phyloP scores from a whole-genome alignment of 139 green algal genomes.

The Deuterostichococcus epilithicus region DNA sequence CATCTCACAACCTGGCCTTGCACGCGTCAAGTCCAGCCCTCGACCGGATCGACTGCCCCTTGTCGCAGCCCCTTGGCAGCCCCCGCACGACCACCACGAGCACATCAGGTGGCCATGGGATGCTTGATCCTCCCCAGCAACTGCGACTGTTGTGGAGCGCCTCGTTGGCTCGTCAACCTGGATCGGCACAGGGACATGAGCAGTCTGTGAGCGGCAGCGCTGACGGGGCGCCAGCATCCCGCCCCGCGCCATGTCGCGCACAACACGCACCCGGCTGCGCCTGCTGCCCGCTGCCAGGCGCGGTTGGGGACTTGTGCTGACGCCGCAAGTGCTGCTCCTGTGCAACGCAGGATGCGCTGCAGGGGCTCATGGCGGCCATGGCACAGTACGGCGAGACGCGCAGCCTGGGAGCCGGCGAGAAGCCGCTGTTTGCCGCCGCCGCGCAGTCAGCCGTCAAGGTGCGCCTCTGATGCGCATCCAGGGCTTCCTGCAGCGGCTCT shows the following conservation, averaged over 20 bases:
- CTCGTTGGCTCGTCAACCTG: background rate
- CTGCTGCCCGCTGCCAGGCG: background rate
- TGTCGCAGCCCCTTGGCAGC: background rate
- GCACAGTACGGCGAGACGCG: conserved; percentile 52
- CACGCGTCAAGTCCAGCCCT: background rate
- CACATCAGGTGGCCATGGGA: background rate
- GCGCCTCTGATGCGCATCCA: too few species aligned
- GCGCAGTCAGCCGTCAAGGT: conserved; percentile 6
- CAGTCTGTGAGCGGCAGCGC: background rate
- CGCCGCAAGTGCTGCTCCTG: background rate
- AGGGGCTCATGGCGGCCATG: conserved; percentile 42
- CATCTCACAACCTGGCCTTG: too few species aligned
- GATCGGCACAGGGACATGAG: background rate
- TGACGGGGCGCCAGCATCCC: background rate
- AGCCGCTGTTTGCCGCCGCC: conserved; percentile 28
- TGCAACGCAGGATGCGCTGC: conserved; percentile 53
- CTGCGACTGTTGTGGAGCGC: background rate
- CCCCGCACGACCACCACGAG: background rate
- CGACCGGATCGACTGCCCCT: background rate
- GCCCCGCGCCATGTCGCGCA: too few species aligned
- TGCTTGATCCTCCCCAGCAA: background rate
- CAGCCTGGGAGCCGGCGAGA: conserved; percentile 42
- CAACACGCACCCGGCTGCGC: background rate
- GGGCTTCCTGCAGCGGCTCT: too few species aligned
- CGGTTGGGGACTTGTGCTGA: background rate